phyloP scores from a whole-genome alignment of 2,329 filamentous ascomycete species.

The Tolypocladium endophyticum region DNA sequence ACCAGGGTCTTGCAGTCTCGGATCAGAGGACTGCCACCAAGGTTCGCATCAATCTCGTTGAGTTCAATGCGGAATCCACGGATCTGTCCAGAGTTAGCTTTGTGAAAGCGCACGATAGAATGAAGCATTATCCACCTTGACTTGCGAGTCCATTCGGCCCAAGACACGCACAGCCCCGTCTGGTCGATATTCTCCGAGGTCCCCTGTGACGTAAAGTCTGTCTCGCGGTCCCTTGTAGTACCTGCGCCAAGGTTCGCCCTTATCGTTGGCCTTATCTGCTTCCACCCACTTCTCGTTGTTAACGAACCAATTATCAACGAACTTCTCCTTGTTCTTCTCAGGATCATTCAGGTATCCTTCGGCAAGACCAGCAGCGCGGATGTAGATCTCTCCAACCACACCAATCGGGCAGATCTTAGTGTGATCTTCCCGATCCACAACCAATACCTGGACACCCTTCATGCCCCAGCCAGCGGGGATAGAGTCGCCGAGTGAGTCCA shows the following conservation, averaged over 20 bases:
- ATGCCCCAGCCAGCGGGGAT: constrained; percentile 82
- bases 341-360: constrained; percentile 62
- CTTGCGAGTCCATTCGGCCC: constrained; percentile 76
- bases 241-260: constrained; percentile 62
- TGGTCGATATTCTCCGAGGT: constrained; percentile 66
- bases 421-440: constrained; percentile 60
- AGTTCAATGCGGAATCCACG: constrained; percentile 93
- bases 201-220: constrained; percentile 77
- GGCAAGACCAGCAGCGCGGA: constrained; percentile 73
- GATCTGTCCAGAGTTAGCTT: too few species aligned
- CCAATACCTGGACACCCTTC: constrained; percentile 77
- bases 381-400: constrained; percentile 74
- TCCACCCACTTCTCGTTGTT: constrained; percentile 60
- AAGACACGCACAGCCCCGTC: constrained; percentile 64
- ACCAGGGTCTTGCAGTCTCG: constrained; percentile 81
- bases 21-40: constrained; percentile 64
- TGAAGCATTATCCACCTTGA: too few species aligned
- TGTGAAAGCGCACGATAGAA: too few species aligned
- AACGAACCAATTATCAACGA: constrained; percentile 78
- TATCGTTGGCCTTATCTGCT: constrained; percentile 43
- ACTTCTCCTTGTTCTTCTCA: constrained; percentile 60
- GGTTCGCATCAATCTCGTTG: constrained; percentile 79
- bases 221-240: constrained; percentile 77
- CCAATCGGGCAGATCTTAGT: constrained; percentile 70
- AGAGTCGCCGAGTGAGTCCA: constrained; percentile 48